phyloP scores from a whole-genome alignment of 495 filamentous ascomycete genomes.

The Penicillium psychrofluorescens region DNA sequence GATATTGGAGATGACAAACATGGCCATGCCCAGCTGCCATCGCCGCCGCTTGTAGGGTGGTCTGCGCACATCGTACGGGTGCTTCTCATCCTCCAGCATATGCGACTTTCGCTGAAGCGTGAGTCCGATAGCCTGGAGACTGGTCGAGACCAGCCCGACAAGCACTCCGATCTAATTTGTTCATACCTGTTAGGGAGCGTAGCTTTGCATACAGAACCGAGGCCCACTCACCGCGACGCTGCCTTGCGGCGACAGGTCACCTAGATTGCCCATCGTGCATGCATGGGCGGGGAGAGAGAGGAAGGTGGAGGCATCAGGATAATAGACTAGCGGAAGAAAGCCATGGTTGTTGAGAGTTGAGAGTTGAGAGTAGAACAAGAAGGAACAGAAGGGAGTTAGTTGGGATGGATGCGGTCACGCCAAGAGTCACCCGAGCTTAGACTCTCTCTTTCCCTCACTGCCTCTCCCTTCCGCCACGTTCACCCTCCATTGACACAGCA shows the following conservation, averaged over 20 bases:
- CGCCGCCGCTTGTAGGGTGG: slow-evolving; percentile 84
- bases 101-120: slow-evolving; percentile 99
- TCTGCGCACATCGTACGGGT: slow-evolving; percentile 65
- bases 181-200: slow-evolving; percentile 5
- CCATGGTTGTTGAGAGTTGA: slow-evolving; percentile 13
- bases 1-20: slow-evolving; percentile 93
- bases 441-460: slow-evolving; percentile 8
- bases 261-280: slow-evolving; percentile 62
- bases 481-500: slow-evolving; percentile 7
- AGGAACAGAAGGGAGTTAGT: slow-evolving; percentile 8
- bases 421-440: slow-evolving; percentile 23
- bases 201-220: not conserved
- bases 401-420: slow-evolving; percentile 16
- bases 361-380: slow-evolving; percentile 5
- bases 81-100: slow-evolving; percentile 92
- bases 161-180: slow-evolving; percentile 71
- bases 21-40: slow-evolving; percentile 97
- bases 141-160: slow-evolving; percentile 87
- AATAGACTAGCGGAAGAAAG: slow-evolving; percentile 10
- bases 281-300: slow-evolving; percentile 17
- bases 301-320: slow-evolving; percentile 12
- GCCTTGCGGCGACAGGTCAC: slow-evolving; percentile 76
- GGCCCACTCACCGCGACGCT: slow-evolving; percentile 67
- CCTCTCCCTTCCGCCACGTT: slow-evolving; percentile 18
- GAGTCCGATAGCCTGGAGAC: slow-evolving; percentile 87